Evolutionary conservation across 2,329 filamentous ascomycete genomes (phyloP).

Genomic region (Venturiaceae sp.): DNA sequence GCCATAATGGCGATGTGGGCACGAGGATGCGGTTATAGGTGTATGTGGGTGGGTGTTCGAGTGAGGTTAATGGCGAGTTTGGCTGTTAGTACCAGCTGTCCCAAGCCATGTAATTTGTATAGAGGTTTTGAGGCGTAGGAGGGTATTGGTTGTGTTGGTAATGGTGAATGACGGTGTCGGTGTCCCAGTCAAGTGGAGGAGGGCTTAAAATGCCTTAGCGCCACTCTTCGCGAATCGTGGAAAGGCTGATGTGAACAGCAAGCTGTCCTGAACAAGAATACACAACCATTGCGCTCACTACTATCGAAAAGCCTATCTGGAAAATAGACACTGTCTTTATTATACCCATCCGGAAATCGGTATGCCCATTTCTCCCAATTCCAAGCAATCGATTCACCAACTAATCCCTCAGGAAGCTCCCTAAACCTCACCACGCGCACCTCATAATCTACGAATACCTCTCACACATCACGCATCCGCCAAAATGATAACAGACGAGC

Average conservation of each 20-base stretch:
- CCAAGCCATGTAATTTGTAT: slow-evolving; percentile 2
- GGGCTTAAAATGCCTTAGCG: too few species aligned
- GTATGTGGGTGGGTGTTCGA: not conserved
- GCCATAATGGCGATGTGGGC: slow-evolving; percentile 49
- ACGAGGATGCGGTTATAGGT: slow-evolving; percentile 2
- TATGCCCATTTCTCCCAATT: not conserved
- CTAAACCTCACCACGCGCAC: not conserved
- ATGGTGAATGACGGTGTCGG: slow-evolving; percentile 5
- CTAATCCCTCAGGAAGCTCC: not conserved
- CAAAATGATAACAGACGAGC: slow-evolving; percentile 88
- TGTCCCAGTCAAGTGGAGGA: not conserved
- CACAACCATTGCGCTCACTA: not conserved
- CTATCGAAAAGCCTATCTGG: not conserved
- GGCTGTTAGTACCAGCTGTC: not conserved
- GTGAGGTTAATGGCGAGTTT: not conserved
- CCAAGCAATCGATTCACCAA: not conserved
- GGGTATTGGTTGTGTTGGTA: slow-evolving; percentile 5
- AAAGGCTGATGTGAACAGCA: not conserved
- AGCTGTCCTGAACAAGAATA: not conserved
- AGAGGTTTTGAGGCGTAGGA: slow-evolving; percentile 7
- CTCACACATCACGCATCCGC: slow-evolving; percentile 6
- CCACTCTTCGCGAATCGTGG: too few species aligned
- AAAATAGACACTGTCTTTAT: not conserved
- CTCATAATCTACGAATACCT: not conserved
- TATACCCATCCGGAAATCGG: not conserved